Percentiles rank a stretch among this genome's conserved stretches.
These are phyloP conservation scores for Fraxinus xanthoxyloides DNA, from an alignment of 305 asterid species.

Conservation along the genomic window DNA sequence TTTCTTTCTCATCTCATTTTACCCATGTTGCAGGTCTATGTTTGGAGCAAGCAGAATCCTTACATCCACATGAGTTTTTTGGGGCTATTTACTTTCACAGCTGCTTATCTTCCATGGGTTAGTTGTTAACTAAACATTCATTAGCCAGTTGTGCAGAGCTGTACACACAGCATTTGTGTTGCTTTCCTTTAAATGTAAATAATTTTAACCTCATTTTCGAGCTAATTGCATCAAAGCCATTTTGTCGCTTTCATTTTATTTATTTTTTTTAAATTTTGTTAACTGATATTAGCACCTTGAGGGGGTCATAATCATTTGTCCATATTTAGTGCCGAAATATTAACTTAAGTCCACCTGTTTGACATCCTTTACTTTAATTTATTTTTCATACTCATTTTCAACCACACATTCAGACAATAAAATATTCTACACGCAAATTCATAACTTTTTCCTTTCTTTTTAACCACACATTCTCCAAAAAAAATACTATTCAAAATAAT, in stretches of 20 bases:
- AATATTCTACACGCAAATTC: too few species aligned
- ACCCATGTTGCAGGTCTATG: conserved; percentile 65
- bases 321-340: conserved; percentile 8
- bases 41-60: conserved; percentile 99
- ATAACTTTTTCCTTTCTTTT: too few species aligned
- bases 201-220: neutral
- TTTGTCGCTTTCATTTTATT: conserved; percentile 6
- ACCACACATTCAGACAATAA: too few species aligned
- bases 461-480: too few species aligned
- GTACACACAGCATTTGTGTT: neutral
- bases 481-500: too few species aligned
- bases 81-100: conserved; percentile 97
- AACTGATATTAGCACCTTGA: neutral
- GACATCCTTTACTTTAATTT: too few species aligned
- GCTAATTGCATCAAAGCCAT: neutral
- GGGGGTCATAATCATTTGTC: conserved; percentile 6
- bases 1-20: conserved; percentile 13
- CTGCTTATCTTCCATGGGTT: conserved; percentile 99
- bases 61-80: conserved; percentile 96
- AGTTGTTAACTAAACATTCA: conserved; percentile 28
- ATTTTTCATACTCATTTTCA: too few species aligned
- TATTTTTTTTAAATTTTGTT: neutral
- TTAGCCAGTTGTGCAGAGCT: neutral
- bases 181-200: neutral
- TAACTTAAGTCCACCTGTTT: neutral